phyloP scores from a whole-genome alignment of 1,284 basidiomycete genomes.

The Meripilus lineatus region DNA sequence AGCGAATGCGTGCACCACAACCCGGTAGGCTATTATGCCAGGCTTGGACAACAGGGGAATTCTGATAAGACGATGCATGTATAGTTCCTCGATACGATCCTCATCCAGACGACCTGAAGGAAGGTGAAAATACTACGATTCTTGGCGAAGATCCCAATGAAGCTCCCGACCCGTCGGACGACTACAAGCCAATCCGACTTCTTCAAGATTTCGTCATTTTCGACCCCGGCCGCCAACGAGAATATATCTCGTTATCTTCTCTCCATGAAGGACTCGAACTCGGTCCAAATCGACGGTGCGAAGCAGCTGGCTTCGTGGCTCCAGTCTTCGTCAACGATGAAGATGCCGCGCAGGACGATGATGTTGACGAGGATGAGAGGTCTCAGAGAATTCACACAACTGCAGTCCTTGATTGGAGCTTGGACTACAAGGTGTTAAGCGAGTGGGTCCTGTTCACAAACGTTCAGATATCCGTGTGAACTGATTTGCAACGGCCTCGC shows the following conservation, averaged over 20 bases:
- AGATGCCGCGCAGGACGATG: constrained; percentile 40
- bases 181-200: constrained; percentile 30
- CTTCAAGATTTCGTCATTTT: constrained; percentile 38
- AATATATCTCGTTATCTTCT: constrained; percentile 27
- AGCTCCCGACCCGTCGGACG: constrained; percentile 1
- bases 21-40: too few species aligned
- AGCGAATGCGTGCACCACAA: too few species aligned
- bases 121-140: constrained; percentile 8
- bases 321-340: constrained; percentile 35
- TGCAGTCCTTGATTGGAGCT: constrained; percentile 27
- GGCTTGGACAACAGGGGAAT: too few species aligned
- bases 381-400: constrained; percentile 31
- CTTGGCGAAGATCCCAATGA: constrained; percentile 13
- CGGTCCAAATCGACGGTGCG: constrained; percentile 15
- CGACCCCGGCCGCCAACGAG: constrained; percentile 24
- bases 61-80: too few species aligned
- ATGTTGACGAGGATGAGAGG: constrained; percentile 20
- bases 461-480: background rate
- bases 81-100: too few species aligned
- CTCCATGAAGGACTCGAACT: constrained; percentile 21
- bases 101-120: constrained; percentile 1
- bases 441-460: constrained; percentile 28
- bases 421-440: constrained; percentile 32
- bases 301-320: constrained; percentile 33
- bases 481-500: constrained; percentile 1